Conservation (phyloP, 345 rosid species). For the Citrus unshiu region DNA sequence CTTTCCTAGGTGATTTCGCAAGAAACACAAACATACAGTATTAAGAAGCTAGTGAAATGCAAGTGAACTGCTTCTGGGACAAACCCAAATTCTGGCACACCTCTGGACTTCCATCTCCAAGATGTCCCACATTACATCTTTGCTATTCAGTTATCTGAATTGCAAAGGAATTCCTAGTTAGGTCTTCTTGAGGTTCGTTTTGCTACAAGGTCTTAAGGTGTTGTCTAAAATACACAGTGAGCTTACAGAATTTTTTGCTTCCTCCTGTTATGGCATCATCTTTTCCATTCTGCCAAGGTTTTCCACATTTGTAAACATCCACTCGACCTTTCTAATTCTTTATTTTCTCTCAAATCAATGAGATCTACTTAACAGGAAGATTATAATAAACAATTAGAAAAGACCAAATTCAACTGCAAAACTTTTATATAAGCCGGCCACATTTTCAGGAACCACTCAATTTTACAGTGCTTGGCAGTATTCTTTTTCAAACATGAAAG, state of each 20-base stretch:
- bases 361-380: neutral
- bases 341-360: neutral
- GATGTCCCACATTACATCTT: neutral
- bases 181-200: neutral
- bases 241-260: neutral
- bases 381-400: neutral
- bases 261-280: neutral
- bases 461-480: neutral
- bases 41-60: neutral
- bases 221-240: neutral
- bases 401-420: neutral
- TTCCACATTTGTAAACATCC: neutral
- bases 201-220: neutral
- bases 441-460: neutral
- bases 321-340: neutral
- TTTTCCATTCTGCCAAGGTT: neutral
- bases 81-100: neutral
- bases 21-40: neutral
- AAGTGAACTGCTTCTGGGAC: neutral
- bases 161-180: neutral
- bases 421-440: neutral
- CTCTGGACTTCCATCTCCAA: neutral
- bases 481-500: neutral
- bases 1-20: neutral
- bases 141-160: neutral